Evolutionary conservation across 768 basidiomycete species (phyloP).

Genomic region (Terana coerulea): DNA sequence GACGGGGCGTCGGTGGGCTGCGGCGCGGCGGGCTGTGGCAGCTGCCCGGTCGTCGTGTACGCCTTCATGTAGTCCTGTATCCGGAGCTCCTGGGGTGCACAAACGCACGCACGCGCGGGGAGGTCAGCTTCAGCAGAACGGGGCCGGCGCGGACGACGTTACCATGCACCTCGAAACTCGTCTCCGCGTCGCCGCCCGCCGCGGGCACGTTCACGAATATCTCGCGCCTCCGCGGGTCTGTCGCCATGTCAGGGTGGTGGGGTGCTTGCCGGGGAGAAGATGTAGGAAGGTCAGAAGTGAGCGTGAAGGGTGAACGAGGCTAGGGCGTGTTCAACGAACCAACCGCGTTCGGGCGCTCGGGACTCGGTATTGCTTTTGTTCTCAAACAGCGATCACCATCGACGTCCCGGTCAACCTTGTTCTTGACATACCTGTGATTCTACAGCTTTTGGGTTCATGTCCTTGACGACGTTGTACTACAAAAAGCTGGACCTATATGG

Average conservation of each 20-base stretch:
- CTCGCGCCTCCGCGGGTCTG: slow-evolving; percentile 4
- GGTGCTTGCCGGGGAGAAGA: too few relatives aligned
- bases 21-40: slow-evolving; percentile 46
- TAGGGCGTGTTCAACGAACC: neutral
- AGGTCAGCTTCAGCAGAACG: slow-evolving; percentile 3
- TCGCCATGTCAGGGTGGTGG: too few relatives aligned
- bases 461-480: neutral
- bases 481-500: too few relatives aligned
- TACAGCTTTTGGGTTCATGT: neutral
- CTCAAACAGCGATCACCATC: neutral
- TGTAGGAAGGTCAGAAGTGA: neutral
- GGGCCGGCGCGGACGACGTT: slow-evolving; percentile 3
- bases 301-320: neutral
- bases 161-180: slow-evolving; percentile 26
- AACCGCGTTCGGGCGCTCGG: neutral
- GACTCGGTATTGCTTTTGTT: neutral
- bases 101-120: too few relatives aligned
- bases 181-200: slow-evolving; percentile 11
- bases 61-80: slow-evolving; percentile 50
- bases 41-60: slow-evolving; percentile 41
- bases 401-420: neutral
- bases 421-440: neutral
- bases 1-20: slow-evolving; percentile 41
- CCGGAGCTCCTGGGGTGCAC: slow-evolving; percentile 48
- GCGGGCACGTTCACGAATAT: slow-evolving; percentile 21